Base-by-base conservation (phyloP, 2,329 filamentous ascomycete species). In the Ambrosiella xylebori region DNA sequence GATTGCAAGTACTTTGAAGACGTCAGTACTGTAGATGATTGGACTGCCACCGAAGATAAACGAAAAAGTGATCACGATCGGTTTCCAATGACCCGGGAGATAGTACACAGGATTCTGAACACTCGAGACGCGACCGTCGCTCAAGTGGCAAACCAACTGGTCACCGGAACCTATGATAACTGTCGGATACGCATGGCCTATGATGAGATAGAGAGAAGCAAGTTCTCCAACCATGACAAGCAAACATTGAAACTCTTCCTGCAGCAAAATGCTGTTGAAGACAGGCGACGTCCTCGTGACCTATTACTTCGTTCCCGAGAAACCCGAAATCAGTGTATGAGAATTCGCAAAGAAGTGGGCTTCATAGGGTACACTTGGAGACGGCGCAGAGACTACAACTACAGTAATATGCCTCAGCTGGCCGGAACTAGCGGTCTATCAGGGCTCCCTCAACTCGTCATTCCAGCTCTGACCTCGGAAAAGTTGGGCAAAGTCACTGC, bases 1-100 rank as follows among this genome's bases (percentile, higher is more conserved):
- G 86, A 90, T 66, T 93, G 89, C 0, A 87, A 85, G 65, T 97
- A 95, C 67, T 97, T 97, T 66, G 87, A 95, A 60, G 84, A 89
- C 54, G 86, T 88, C 62, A 81, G 86, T 45, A 75, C 84, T 36
- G 80, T 91, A 56, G 81, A 78, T 39, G 82, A 85, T 64, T 74
- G 76, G 74, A 74, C 77, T 39, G 50, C 47, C 9, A 61, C 61
- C 7, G 57, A 57, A 52, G 47, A 56, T 13, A 7, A 52, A 27
- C 15, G 52, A 44, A 39, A 37, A 7, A 13, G 38, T 11, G 53
- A 53, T 11, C n/a, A 56, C 8, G 45, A 61, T 36, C 44, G 56
- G 12, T 39, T 45, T 3, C 51, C 55, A 17, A 59, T 61, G 45
- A 58, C 59, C 7, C 57, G 52, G 0, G 60, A 61, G 55, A 37